A percentile compares a stretch with the other conserved stretches of the same genome.
Conservation (phyloP, 306 rosid genomes). For the Cicer arietinum region DNA sequence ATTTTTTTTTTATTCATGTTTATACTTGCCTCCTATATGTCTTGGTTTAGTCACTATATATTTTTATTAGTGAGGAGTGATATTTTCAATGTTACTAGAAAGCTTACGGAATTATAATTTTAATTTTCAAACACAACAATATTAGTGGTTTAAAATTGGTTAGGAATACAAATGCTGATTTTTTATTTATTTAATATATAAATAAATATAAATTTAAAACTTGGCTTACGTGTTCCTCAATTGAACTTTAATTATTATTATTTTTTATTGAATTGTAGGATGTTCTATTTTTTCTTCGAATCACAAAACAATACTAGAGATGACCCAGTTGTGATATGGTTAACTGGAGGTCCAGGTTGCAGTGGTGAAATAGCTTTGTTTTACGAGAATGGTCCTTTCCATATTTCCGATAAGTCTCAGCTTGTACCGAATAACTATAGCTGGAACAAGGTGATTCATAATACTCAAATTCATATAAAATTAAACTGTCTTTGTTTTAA, state of each 20-base stretch:
- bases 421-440: slow-evolving; percentile 82
- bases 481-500: neutral
- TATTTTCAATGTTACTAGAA: neutral
- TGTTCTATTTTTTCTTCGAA: slow-evolving; percentile 93
- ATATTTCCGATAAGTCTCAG: slow-evolving; percentile 65
- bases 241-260: neutral
- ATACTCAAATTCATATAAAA: neutral
- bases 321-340: slow-evolving; percentile 86
- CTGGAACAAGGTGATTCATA: slow-evolving; percentile 75
- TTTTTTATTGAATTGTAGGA: slow-evolving; percentile 48
- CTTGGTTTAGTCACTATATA: neutral
- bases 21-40: neutral
- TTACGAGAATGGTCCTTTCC: slow-evolving; percentile 92
- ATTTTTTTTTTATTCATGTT: neutral
- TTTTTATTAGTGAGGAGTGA: neutral
- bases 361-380: slow-evolving; percentile 86
- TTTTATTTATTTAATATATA: neutral
- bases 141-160: neutral
- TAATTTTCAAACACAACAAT: too few species aligned
- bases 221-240: neutral
- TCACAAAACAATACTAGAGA: slow-evolving; percentile 57
- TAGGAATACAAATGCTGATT: neutral
- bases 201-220: neutral
- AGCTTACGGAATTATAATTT: neutral
- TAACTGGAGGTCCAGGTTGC: slow-evolving; percentile 99